Evolutionary conservation across 768 basidiomycete species (phyloP), one percentile per base, ranked within the genome.

Genomic region (Sarcodon sp.): DNA sequence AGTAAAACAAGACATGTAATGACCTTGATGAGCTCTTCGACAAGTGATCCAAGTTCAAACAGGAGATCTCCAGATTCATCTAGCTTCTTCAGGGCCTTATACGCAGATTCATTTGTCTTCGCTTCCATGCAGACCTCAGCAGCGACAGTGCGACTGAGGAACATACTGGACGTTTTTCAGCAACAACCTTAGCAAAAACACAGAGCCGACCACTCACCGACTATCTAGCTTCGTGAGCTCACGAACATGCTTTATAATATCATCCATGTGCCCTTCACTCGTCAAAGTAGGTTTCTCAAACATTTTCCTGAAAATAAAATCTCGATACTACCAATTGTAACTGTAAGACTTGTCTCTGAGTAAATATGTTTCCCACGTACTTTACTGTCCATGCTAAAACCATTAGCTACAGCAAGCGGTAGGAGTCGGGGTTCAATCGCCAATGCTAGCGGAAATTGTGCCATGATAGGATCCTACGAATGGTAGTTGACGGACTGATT

Each of bases 221-320:
- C 75, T 57, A 61, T 87, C 85, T 36, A 87, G 69, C 48, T 76
- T 73, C 54, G 79, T 80, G 35, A 88, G 64, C 56, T 84, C 83
- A 54, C 76, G 74, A 33, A 87, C 81, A 57, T 86, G 86, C 13
- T 70, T 66, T 10, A 77, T 70, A 46, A 87, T 82, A 46, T 84
- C 82, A 35, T 78, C 73, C 10, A 73, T 66, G 37, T 72, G 70
- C 21, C 69, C 69, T 13, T 79, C 79, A 49, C 69, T 71, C 16
- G 72, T 64, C 6, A 65, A 60, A 1, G 70, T 54, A 13, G 71
- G 69, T 52, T 77, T 75, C 61, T 86, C 83, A 53, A 87, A 87
- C 76, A 87, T 87, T 61, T 86, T 86, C 43, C 86, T 80, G 59
- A 88, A 87, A n/a, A 88, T 79, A 55, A 87, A 88, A 58, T 87